Base-by-base conservation (phyloP, 495 filamentous ascomycete genomes). In the Friedmanniomyces simplex region DNA sequence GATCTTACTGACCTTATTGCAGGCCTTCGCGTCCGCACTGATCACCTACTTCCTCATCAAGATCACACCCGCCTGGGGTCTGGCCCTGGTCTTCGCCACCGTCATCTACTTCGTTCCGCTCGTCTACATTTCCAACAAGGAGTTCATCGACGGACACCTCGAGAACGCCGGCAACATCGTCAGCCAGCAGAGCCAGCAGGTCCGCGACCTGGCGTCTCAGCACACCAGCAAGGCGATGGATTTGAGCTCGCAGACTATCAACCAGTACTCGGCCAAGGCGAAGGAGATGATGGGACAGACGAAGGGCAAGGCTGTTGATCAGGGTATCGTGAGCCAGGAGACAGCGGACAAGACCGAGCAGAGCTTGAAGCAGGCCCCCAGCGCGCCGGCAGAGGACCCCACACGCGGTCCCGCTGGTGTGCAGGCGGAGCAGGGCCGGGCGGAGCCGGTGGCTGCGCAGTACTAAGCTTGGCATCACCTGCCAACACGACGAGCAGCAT, bases 31-130 rank as follows among this genome's bases (percentile, higher is more conserved):
- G 55, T 81, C 81, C 47, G 82, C 93, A 51, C 87, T 97, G 70
- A 66, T 89, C 61, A 90, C 89, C 58, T 96, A 96, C 76, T 91
- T 83, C 77, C 77, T 99, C 63, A 87, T 95, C 74, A 96, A 93
- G 74, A 78, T 95, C 70, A 78, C 96, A 59, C 93, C 93, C 16
- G 78, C 91, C 74, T 99, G 93, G 93, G 89, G 89, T 26, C 78
- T 99, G 65, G 76, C 87, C 49, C 75, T 97, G 56, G 79, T 96
- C 61, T 79, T 77, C 57, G 85, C 86, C 48, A 82, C 83, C 42
- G 74, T 85, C 60, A 71, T 82, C 65, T 99, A 95, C 78, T 76
- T 96, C 61, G 83, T 74, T n/a, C 93, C 93, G 37, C 79, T 96
- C 54, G 69, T 94, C 72, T 97, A 97, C 76, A 83, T 88, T 66